phyloP scores from a whole-genome alignment of 768 basidiomycete species.

The Cystofilobasidium capitatum region DNA sequence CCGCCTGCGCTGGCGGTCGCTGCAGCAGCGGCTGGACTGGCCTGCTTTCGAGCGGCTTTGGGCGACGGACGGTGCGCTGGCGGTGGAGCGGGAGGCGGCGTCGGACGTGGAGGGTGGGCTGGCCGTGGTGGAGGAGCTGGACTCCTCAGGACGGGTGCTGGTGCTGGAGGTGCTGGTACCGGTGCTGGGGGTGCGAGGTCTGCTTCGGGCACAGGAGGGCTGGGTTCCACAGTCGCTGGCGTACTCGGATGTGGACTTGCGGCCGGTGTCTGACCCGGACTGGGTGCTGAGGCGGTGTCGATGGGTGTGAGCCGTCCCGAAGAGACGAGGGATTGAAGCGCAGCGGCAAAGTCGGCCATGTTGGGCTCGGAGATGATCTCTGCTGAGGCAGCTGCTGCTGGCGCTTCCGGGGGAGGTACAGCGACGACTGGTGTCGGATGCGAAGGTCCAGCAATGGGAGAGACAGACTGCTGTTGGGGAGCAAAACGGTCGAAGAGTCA shows the following conservation, averaged over 20 bases:
- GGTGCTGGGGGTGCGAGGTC: not conserved
- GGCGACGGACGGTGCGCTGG: not conserved
- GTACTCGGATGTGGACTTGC: not conserved
- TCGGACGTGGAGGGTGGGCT: too few relatives aligned
- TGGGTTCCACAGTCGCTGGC: not conserved
- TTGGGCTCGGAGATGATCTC: not conserved
- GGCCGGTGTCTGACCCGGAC: too few relatives aligned
- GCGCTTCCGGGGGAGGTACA: not conserved
- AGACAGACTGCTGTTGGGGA: too few relatives aligned
- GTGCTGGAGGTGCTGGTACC: too few relatives aligned
- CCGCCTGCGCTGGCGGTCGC: not conserved
- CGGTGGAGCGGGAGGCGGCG: too few relatives aligned
- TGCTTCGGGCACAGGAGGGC: too few relatives aligned
- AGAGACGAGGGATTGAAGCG: not conserved
- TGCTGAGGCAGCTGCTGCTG: not conserved
- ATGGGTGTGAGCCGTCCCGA: not conserved
- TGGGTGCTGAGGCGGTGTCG: not conserved
- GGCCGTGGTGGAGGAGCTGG: too few relatives aligned
- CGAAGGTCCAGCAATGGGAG: too few relatives aligned
- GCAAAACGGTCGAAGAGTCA: too few relatives aligned
- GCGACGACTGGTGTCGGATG: not conserved
- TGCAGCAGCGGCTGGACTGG: not conserved
- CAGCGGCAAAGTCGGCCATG: not conserved
- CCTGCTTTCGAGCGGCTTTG: not conserved
- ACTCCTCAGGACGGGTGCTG: too few relatives aligned